Evolutionary conservation across 2,329 filamentous ascomycete genomes (phyloP).

Genomic region (Aspergillus quadrilineatus): DNA sequence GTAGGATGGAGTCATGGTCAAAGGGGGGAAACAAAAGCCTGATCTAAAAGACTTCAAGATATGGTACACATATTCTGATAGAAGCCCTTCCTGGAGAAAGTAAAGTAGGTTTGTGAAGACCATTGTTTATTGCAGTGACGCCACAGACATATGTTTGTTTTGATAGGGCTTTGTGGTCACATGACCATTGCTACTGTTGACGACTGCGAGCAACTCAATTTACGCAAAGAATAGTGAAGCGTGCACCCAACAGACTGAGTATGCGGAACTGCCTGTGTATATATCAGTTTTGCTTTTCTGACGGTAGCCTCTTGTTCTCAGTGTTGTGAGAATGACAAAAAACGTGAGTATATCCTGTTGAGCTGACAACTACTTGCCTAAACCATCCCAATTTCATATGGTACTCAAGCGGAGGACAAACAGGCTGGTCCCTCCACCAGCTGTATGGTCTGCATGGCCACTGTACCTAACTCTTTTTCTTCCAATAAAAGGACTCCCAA

Average conservation of each 20-base stretch:
- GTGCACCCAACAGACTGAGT: too few species aligned
- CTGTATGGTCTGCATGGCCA: too few species aligned
- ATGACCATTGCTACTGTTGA: background rate
- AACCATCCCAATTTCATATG: background rate
- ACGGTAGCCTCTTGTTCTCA: background rate
- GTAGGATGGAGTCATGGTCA: background rate
- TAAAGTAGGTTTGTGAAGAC: background rate
- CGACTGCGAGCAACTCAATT: background rate
- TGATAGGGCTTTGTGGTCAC: slow-evolving; percentile 1
- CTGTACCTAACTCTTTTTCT: too few species aligned
- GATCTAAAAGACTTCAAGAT: background rate
- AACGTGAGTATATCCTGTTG: background rate
- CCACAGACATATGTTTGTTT: background rate
- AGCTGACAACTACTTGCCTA: background rate
- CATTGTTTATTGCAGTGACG: background rate
- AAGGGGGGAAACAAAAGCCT: background rate
- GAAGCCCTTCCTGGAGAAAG: background rate
- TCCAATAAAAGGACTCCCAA: too few species aligned
- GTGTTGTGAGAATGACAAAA: background rate
- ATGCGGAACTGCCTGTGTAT: too few species aligned
- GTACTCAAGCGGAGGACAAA: too few species aligned
- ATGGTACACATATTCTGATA: background rate
- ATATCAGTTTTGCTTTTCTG: background rate
- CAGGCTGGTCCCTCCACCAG: too few species aligned
- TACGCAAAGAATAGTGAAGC: background rate